phyloP scores from a whole-genome alignment of 441 rosid species.

The Corymbia calophylla region DNA sequence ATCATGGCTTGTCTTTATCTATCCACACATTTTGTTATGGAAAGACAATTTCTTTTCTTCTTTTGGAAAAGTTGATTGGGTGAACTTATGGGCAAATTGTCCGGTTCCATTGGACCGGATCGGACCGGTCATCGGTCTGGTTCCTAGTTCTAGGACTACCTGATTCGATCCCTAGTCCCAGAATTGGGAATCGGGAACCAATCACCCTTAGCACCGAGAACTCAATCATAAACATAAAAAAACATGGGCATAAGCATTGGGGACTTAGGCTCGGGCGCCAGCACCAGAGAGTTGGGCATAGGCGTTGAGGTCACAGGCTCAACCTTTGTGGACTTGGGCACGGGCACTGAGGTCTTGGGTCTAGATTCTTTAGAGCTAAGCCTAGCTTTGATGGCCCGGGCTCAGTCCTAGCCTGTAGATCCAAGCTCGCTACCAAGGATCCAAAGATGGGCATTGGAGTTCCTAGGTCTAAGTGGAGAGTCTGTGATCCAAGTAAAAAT shows the following conservation, averaged over 20 bases:
- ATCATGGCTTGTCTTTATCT: too few relatives aligned
- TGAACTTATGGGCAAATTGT: too few relatives aligned
- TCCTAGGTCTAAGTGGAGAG: not conserved
- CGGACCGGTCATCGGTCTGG: too few relatives aligned
- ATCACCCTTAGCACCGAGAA: not conserved
- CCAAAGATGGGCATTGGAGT: accelerated
- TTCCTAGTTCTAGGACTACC: too few relatives aligned
- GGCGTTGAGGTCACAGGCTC: accelerated
- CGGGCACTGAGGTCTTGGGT: accelerated
- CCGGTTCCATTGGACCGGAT: too few relatives aligned
- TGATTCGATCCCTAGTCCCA: too few relatives aligned
- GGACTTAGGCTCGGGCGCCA: not conserved
- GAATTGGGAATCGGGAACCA: too few relatives aligned
- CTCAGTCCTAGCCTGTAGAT: not conserved
- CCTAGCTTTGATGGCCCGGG: not conserved
- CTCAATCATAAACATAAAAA: accelerated
- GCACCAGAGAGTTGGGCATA: not conserved
- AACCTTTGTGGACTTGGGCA: accelerated
- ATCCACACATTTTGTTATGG: too few relatives aligned
- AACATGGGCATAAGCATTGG: not conserved
- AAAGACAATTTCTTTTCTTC: too few relatives aligned
- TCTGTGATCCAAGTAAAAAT: not conserved
- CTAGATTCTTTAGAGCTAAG: not conserved
- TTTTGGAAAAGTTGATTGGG: too few relatives aligned
- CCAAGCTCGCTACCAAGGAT: not conserved